Base-by-base conservation (phyloP, 345 rosid genomes). In the Carallia pectinifolia region DNA sequence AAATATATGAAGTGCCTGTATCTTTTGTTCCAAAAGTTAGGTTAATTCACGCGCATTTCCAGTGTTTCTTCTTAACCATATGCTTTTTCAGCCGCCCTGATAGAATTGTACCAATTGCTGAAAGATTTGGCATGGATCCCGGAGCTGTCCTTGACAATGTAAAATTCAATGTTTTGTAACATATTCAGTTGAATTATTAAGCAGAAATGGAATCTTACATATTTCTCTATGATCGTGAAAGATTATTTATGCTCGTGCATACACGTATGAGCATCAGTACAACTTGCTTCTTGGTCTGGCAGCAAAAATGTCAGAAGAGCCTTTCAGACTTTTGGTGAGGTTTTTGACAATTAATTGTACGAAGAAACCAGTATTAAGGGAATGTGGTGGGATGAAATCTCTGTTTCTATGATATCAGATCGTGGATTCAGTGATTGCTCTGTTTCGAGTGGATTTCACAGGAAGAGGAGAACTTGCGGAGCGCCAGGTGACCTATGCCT, bases 91-190 rank as follows among this genome's bases (percentile, higher is more conserved):
- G 97, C 77, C 97, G 92, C 5, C 97, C 97, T 66, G 97, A 92
- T 81, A 67, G 94, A 39, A 86, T 95, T 72, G 87, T 92, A 56
- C 90, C 92, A 18, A 86, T 95, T 74, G 97, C 97, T 66, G 97
- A 95, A 84, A 90, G 99, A 83, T 95, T 95, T 83, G 96, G 97
- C 80, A 90, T 92, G 99, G 97, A 94, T 71, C 87, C 92, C 61
- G 89, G 88, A 75, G 97, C 99, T 34, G 99, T 95, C 73, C 97
- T 92, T 72, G 99, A 92, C 82, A 92, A 95, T 76, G 97, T 87
- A 80, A 75, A 82, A 53, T 39, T 64, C 30, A 52, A 66, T 53
- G 44, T 61, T 44, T 37, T 27, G 23, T n/a, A 52, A 31, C 7
- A 65, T 55, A 13, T 17, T 17, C 53, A 52, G 52, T 70, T 23